phyloP scores from a whole-genome alignment of 495 filamentous ascomycete genomes.

The Hyaloscypha hepaticicola region DNA sequence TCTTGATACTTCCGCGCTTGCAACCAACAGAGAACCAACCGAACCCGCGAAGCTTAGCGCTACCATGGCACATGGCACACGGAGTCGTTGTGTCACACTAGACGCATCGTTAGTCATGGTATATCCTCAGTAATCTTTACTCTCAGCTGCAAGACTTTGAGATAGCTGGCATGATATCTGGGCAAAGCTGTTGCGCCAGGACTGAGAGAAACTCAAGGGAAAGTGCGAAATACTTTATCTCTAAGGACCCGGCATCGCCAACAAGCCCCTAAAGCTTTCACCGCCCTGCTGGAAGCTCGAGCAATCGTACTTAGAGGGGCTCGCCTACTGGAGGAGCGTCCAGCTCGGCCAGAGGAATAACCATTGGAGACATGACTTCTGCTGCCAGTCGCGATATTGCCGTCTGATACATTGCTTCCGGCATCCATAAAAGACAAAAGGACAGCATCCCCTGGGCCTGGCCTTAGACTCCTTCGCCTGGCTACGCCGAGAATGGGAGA shows the following conservation, averaged over 20 bases:
- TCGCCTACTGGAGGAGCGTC: not conserved
- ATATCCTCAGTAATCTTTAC: slow-evolving; percentile 27
- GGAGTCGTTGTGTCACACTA: not conserved
- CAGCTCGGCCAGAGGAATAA: not conserved
- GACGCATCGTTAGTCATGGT: slow-evolving; percentile 25
- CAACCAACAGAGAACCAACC: no score
- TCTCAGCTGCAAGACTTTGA: slow-evolving; percentile 34
- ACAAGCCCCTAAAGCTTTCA: slow-evolving; percentile 32
- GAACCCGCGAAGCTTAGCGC: no score
- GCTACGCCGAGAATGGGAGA: no score
- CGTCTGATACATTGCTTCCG: no score
- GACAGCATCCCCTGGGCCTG: not conserved
- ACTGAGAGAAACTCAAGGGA: slow-evolving; percentile 19
- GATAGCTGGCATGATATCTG: slow-evolving; percentile 32
- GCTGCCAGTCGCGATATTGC: not conserved
- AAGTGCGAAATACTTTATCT: slow-evolving; percentile 29
- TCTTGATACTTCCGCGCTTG: no score
- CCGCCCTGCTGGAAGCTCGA: slow-evolving; percentile 14
- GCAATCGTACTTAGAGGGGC: slow-evolving; percentile 9
- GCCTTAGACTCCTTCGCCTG: no score
- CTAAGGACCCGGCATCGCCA: slow-evolving; percentile 40
- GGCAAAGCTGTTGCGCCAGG: slow-evolving; percentile 33
- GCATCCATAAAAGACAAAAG: not conserved
- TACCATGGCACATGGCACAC: no score
- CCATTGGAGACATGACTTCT: not conserved